A percentile compares a stretch with the other conserved stretches of the same genome.
Evolutionary conservation across 2,329 filamentous ascomycete genomes (phyloP).

Genomic region (Xylariaceae sp.): DNA sequence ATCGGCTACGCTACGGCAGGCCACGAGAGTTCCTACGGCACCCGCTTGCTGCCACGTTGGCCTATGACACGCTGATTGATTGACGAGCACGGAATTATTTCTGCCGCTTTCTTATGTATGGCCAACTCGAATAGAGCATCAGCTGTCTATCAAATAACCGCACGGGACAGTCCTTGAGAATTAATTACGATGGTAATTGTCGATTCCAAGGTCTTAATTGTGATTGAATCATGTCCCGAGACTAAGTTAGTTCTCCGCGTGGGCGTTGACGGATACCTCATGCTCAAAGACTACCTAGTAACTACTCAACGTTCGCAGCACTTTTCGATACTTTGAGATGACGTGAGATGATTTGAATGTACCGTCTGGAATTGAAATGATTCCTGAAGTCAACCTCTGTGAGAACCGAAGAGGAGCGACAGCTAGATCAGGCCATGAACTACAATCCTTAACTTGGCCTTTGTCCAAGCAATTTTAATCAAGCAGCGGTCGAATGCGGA

Average conservation of each 20-base stretch:
- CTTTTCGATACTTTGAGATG: too few relatives aligned
- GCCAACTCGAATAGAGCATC: not conserved
- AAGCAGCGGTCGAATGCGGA: too few relatives aligned
- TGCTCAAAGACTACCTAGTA: too few relatives aligned
- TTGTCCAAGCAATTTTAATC: too few relatives aligned
- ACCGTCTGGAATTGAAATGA: too few relatives aligned
- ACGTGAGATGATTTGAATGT: too few relatives aligned
- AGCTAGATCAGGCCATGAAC: too few relatives aligned
- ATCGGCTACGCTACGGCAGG: slow-evolving; percentile 7
- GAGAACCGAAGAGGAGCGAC: too few relatives aligned
- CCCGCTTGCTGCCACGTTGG: not conserved
- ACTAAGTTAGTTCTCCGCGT: not conserved
- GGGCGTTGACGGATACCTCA: not conserved
- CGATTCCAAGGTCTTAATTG: not conserved
- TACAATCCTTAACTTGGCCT: too few relatives aligned
- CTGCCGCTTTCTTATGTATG: not conserved
- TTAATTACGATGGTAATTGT: not conserved
- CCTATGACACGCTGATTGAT: not conserved
- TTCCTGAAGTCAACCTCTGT: too few relatives aligned
- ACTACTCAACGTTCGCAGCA: too few relatives aligned
- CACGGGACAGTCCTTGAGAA: not conserved
- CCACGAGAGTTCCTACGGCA: not conserved
- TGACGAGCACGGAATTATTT: not conserved
- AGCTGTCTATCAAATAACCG: not conserved
- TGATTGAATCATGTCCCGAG: not conserved